Evolutionary conservation across 2,329 filamentous ascomycete genomes (phyloP), one percentile per base, ranked within the genome.

Genomic region (Botrytis pseudocinerea): DNA sequence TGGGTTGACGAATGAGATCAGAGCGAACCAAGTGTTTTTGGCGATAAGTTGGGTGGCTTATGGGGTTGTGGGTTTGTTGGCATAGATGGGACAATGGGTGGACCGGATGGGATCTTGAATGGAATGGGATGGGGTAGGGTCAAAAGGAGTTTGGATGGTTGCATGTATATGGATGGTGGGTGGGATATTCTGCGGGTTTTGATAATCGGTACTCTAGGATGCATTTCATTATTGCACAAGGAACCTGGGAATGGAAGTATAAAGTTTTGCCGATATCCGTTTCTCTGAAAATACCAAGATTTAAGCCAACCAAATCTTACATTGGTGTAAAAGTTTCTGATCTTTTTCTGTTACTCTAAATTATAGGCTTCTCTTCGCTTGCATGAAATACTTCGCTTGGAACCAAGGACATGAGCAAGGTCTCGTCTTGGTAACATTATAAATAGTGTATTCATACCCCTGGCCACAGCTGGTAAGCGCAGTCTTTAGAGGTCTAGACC

Each of bases 1-100:
- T 40, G 69, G 69, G 9, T 71, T 71, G 60, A 71, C 69, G 38
- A 65, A 42, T 48, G 48, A 54, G 22, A 40, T 54, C 1, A n/a
- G 60, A 22, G 69, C 25, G 2, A 65, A 42, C 46, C 25, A 65
- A 51, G 22, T 25, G 12, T 65, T 51, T 48, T 57, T 71, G 46
- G 69, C 46, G 0, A 32, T 64, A 1, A 64, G 69, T 25, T 71
- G 69, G 69, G 60, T 51, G 38, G 46, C 54, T 25, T 65, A 40
- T 32, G 69, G 44, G 2, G 32, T 65, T 14, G 9, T 71, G 18
- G 68, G 51, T 1, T 70, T 65, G 46, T 54, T 71, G 35, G 65
- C n/a, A 18, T 71, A 71, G 20, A n/a, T 12, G 20, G 9, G 35
- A 12, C 16, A 32, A 9, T n/a, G 1, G 60, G n/a, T n/a, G 12